Base-by-base conservation (phyloP, 1,284 basidiomycete species). In the Sanghuangporus weigelae region DNA sequence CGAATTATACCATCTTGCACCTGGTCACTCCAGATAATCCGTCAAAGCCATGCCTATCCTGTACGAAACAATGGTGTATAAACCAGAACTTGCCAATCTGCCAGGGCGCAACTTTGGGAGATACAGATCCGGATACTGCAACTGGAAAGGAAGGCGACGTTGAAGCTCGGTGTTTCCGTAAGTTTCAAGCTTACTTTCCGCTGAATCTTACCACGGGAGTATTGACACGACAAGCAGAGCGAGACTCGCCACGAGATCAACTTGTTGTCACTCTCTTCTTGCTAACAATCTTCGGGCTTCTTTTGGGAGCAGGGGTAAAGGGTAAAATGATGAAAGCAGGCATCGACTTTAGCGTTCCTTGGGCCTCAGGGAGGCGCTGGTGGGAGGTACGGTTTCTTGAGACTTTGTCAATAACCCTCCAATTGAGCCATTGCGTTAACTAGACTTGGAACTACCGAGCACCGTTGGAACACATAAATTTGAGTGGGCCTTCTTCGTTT, bases 131-230 rank as follows among this genome's bases (percentile, higher is more conserved):
- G 23, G 95, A 98, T 74, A 94, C 90, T 21, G 94, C 91, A 7
- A 96, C 94, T 1, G 95, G 95, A n/a, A 95, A 93, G 71, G 95
- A 96, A 73, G 95, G 95, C 26, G 95, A 97, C 74, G 93, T 98
- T 42, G 92, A 96, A 77, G 95, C 95, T 65, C 82, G 93, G 73
- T 98, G 95, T 80, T 97, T 97, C 77, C 93, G 95, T 96, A 76
- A 71, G 94, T 85, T 62, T 68, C 62, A 5, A 31, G 3, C 68
- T 67, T 71, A 68, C 40, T 21, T 21, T 19, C 35, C 44, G 35
- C 21, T n/a, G 31, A 40, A 19, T 40, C 31, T 46, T 23, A 31
- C 12, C 51, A 44, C 44, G 53, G 10, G 50, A 16, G n/a, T 48
- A 23, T 36, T 38, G 14, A 57, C 55, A 42, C 38, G 38, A 66